Evolutionary conservation across 2,329 filamentous ascomycete species (phyloP), one percentile per base, ranked within the genome.

Genomic region (Coniochaeta sp.): DNA sequence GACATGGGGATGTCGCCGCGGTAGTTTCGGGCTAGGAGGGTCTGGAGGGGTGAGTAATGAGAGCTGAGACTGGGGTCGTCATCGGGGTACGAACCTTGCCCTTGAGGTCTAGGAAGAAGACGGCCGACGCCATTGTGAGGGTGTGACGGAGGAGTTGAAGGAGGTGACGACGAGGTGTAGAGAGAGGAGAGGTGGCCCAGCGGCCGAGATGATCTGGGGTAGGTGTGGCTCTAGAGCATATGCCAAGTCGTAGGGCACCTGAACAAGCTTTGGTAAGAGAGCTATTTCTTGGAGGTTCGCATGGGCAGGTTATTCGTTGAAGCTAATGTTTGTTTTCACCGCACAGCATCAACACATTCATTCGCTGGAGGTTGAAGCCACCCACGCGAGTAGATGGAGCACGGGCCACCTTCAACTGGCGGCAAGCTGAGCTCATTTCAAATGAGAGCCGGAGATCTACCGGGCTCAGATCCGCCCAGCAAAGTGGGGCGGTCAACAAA

Each of bases 71-170:
- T 30, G 27, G n/a, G 18, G n/a, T 27, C n/a, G 5, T 27, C 16
- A 3, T 13, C 24, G 35, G 22, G 48, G 54, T 28, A 57, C 75
- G 57, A 71, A 95, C 91, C 87, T 99, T 99, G 89, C 94, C 94
- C 90, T 99, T 99, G 61, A 99, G 81, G 72, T 99, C 94, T 65
- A 99, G 86, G 71, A 99, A 99, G 82, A 99, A 99, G 65, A 99
- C 70, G 58, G 94, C 94, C 55, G 94, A 99, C 62, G 94, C 94
- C 94, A 99, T 99, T 67, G 62, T 78, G 72, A 63, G 55, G 26
- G 49, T 32, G 49, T 55, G 45, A 59, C 52, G 57, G 54, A 58
- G 47, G n/a, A 5, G 3, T 10, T n/a, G 20, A 22, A 18, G 42
- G 49, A 35, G 51, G 60, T 51, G 56, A 57, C 57, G 58, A 58